Evolutionary conservation across 257 asterid species (phyloP).

Genomic region (Solanum etuberosum): DNA sequence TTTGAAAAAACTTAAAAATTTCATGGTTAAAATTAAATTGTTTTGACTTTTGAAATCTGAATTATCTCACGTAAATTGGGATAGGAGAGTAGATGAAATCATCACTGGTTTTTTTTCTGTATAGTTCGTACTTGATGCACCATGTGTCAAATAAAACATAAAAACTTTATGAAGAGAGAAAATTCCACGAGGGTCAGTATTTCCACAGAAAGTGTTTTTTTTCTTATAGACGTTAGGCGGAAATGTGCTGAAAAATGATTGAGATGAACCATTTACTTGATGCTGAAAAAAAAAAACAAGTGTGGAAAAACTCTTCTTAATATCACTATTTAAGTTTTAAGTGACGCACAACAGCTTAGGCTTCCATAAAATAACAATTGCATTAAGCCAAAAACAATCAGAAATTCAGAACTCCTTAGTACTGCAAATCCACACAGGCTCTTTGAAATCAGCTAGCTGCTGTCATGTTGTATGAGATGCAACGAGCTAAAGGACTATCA

Average conservation of each 20-base stretch:
- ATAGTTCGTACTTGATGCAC: not conserved
- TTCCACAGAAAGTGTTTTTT: not conserved
- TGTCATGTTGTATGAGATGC: not conserved
- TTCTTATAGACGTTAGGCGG: not conserved
- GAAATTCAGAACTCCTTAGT: not conserved
- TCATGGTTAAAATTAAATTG: no score
- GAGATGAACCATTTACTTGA: not conserved
- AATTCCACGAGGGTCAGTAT: not conserved
- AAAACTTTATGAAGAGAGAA: not conserved
- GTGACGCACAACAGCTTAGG: not conserved
- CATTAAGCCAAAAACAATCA: not conserved
- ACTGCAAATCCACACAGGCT: not conserved
- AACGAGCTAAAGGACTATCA: not conserved
- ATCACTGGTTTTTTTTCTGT: not conserved
- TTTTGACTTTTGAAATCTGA: no score
- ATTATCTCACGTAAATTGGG: no score
- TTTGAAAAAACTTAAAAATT: no score
- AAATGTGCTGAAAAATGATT: not conserved
- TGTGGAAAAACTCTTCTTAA: not conserved
- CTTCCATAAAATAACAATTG: not conserved
- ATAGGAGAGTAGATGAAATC: not conserved
- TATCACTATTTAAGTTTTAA: not conserved
- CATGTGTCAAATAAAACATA: not conserved
- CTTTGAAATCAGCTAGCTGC: not conserved
- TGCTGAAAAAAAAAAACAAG: not conserved